These are phyloP conservation scores for Solanum pimpinellifolium DNA, from an alignment of 257 asterid species.

Conservation along the genomic window DNA sequence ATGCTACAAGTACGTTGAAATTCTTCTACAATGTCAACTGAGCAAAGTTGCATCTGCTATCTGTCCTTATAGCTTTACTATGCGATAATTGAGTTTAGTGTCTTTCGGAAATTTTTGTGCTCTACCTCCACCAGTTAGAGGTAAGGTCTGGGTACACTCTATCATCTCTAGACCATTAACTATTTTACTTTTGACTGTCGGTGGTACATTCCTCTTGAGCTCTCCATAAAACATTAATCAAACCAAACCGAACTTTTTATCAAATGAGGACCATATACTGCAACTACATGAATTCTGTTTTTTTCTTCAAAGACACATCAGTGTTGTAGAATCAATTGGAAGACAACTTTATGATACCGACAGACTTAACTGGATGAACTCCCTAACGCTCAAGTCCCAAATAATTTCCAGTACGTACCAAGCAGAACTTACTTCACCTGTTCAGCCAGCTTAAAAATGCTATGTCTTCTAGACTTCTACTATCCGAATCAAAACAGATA, in stretches of 20 bases:
- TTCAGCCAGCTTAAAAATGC: neutral
- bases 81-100: neutral
- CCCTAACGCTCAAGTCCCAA: neutral
- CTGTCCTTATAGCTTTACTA: neutral
- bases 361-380: neutral
- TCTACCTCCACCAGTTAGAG: neutral
- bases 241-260: neutral
- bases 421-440: neutral
- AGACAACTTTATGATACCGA: neutral
- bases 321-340: neutral
- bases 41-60: neutral
- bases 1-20: neutral
- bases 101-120: neutral
- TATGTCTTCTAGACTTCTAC: neutral
- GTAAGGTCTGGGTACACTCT: neutral
- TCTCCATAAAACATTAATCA: neutral
- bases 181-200: neutral
- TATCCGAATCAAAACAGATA: neutral
- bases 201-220: neutral
- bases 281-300: neutral
- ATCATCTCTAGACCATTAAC: neutral
- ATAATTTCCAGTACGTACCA: neutral
- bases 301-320: neutral
- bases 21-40: neutral
- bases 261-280: neutral